Base-by-base conservation (phyloP, 2,329 filamentous ascomycete species). In the Pseudogymnoascus sp. region DNA sequence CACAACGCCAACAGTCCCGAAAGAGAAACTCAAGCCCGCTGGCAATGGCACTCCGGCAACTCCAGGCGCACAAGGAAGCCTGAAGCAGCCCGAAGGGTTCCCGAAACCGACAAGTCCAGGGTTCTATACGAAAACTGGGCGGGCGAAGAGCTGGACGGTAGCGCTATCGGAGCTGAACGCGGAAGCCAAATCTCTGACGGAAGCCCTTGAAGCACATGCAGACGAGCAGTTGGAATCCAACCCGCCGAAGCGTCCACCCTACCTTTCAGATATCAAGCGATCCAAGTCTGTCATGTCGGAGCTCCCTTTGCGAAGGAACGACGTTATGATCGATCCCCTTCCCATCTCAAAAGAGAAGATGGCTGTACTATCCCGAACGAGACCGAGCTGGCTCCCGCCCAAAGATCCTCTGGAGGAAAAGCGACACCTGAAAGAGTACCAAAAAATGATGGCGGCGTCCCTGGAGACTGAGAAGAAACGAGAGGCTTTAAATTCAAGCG, bases 321-420 rank as follows among this genome's bases (percentile, higher is more conserved):
- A 91, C 67, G 86, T 90, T 65, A 89, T 92, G 81, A 90, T 92
- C 63, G 89, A 94, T 67, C 89, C 89, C 3, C 76, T 94, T 34
- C 89, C 89, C 13, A 84, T 92, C 26, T 92, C 89, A 48, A 91
- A 89, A 71, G 89, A 94, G 73, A 94, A 94, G 71, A 88, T 92
- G 68, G 89, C 89, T 2, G 88, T 92, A 1, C 77, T 94, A 19
- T 90, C 88, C 21, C 80, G 90, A 15, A 94, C 89, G 1, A 80
- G 89, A 35, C 89, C 89, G 0, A 91, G 88, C 1, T 94, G 90
- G 90, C 76, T 94, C 2, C 89, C 90, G 0, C 89, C 89, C 1
- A 94, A 94, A 74, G 85, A 94, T 65, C 92, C 90, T 1, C 88
- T 88, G 59, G 94, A 99, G 72, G 94, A 99, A 75, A 89, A 83